Evolutionary conservation across 805 yeast genomes (phyloP).

Genomic region (Metschnikowia borealis): DNA sequence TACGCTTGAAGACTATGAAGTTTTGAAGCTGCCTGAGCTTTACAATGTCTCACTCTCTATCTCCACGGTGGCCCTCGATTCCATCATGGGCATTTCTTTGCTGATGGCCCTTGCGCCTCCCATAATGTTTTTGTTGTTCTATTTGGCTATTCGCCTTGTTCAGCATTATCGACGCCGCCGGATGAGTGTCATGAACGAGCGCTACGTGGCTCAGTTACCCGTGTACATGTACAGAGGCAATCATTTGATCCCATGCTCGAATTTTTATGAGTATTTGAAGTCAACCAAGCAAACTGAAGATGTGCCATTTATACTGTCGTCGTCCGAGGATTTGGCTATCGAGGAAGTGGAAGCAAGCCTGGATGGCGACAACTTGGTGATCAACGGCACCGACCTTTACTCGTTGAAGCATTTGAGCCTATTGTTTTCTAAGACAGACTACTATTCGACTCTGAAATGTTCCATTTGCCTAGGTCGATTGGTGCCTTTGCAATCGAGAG

Average conservation of each 20-base stretch:
- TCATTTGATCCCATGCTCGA: slow-evolving; percentile 29
- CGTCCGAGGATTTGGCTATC: slow-evolving; percentile 11
- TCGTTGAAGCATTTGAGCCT: slow-evolving; percentile 6
- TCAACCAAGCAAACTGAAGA: slow-evolving; percentile 27
- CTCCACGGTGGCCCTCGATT: slow-evolving; percentile 34
- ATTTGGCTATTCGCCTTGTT: slow-evolving; percentile 26
- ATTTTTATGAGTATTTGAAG: slow-evolving; percentile 29
- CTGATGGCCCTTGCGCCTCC: slow-evolving; percentile 44
- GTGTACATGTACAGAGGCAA: slow-evolving; percentile 35
- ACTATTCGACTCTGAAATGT: slow-evolving; percentile 44
- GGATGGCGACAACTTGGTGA: neutral
- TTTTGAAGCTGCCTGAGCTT: slow-evolving; percentile 12
- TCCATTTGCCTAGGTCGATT: slow-evolving; percentile 57
- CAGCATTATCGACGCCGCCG: slow-evolving; percentile 27
- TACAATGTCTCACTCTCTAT: slow-evolving; percentile 17
- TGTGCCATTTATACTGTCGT: slow-evolving; percentile 13
- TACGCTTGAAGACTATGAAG: slow-evolving; percentile 37
- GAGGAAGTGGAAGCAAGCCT: slow-evolving; percentile 1
- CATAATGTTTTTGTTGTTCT: slow-evolving; percentile 32
- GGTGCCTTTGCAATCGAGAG: slow-evolving; percentile 42
- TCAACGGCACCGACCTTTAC: slow-evolving; percentile 11
- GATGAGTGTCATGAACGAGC: slow-evolving; percentile 25
- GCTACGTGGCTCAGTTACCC: slow-evolving; percentile 30
- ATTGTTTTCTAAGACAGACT: slow-evolving; percentile 10
- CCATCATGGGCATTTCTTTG: slow-evolving; percentile 36